Evolutionary conservation across 345 rosid species (phyloP).

Genomic region (Carallia brachiata): DNA sequence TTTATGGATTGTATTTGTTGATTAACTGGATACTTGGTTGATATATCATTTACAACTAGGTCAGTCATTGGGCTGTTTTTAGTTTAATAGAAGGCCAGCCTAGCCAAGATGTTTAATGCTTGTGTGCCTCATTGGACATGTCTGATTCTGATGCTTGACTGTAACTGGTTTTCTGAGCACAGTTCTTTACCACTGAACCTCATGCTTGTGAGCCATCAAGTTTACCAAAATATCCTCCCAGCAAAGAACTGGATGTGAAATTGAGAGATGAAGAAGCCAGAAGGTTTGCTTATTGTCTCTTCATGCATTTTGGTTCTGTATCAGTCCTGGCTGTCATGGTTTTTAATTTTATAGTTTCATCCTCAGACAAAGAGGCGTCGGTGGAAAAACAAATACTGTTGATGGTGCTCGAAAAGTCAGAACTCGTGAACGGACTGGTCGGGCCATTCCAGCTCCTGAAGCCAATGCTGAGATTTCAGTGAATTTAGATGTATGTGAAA

Average conservation of each 20-base stretch:
- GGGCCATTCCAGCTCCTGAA: slow-evolving; percentile 73
- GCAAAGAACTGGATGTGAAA: slow-evolving; percentile 86
- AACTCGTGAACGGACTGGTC: slow-evolving; percentile 18
- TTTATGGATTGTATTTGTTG: too few species aligned
- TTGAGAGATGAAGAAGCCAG: slow-evolving; percentile 78
- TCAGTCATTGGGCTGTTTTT: too few species aligned
- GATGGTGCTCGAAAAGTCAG: slow-evolving; percentile 55
- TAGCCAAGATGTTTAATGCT: too few species aligned
- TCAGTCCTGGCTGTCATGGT: slow-evolving; percentile 10
- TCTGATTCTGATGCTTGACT: slow-evolving; percentile 8
- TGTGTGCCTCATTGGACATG: neutral
- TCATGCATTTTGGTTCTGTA: slow-evolving; percentile 9
- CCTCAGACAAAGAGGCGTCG: slow-evolving; percentile 55
- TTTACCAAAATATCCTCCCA: slow-evolving; percentile 88
- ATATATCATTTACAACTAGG: too few species aligned
- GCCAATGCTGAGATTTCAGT: slow-evolving; percentile 69
- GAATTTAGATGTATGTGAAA: slow-evolving; percentile 24
- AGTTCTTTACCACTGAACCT: slow-evolving; percentile 85
- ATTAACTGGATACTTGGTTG: too few species aligned
- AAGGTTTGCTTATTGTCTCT: slow-evolving; percentile 47
- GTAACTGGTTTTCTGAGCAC: slow-evolving; percentile 28
- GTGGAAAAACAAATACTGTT: slow-evolving; percentile 47
- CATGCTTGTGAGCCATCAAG: slow-evolving; percentile 78
- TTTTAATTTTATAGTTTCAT: slow-evolving; percentile 10
- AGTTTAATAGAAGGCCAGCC: too few species aligned